Conservation (phyloP, 2,329 filamentous ascomycete species). For the Penicillium aurantiogriseum region DNA sequence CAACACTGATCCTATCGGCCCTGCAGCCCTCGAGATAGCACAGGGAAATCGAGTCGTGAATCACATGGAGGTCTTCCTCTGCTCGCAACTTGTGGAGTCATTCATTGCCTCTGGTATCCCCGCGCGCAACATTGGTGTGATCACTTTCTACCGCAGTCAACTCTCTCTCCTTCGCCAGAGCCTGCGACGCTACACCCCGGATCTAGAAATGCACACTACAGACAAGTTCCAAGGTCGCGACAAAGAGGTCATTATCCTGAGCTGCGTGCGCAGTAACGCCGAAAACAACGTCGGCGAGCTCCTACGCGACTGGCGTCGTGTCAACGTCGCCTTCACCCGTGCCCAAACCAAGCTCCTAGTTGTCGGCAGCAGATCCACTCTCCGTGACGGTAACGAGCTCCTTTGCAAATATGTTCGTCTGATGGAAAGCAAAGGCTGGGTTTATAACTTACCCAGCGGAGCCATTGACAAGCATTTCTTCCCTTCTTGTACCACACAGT, state of each 20-base stretch:
- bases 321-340: slow-evolving; percentile 93
- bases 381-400: slow-evolving; percentile 69
- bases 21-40: slow-evolving; percentile 60
- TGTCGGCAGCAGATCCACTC: slow-evolving; percentile 75
- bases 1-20: slow-evolving; percentile 76
- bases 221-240: slow-evolving; percentile 96
- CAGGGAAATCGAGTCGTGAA: slow-evolving; percentile 88
- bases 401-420: slow-evolving; percentile 71
- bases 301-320: slow-evolving; percentile 83
- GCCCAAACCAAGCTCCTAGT: slow-evolving; percentile 91
- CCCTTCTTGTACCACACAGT: slow-evolving; percentile 44
- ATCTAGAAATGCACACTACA: slow-evolving; percentile 92
- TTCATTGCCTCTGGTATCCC: slow-evolving; percentile 75
- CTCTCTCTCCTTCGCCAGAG: slow-evolving; percentile 75
- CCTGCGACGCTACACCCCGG: slow-evolving; percentile 58
- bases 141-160: slow-evolving; percentile 95
- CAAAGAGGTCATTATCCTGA: slow-evolving; percentile 87
- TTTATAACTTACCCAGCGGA: slow-evolving; percentile 66
- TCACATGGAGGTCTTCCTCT: slow-evolving; percentile 72
- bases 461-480: slow-evolving; percentile 69
- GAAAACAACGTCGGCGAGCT: slow-evolving; percentile 81
- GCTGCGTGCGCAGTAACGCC: slow-evolving; percentile 83
- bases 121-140: slow-evolving; percentile 79
- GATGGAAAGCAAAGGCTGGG: slow-evolving; percentile 77
- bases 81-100: slow-evolving; percentile 75